Conservation (phyloP, 192 early-diverging fungal species). For the Coemansia brasiliensis region DNA sequence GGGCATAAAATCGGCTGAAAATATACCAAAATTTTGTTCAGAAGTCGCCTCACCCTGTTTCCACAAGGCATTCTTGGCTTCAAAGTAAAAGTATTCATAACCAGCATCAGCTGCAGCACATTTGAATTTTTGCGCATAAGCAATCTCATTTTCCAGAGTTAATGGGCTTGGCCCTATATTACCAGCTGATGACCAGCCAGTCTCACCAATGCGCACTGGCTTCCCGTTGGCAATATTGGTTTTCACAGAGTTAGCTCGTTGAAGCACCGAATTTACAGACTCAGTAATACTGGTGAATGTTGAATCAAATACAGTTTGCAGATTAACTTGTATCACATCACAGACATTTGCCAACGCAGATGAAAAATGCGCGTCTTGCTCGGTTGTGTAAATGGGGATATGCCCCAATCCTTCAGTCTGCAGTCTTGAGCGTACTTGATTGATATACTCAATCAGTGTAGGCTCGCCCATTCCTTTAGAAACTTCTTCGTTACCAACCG, state of each 20-base stretch:
- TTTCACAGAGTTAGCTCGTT: conserved; percentile 35
- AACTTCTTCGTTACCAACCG: conserved; percentile 49
- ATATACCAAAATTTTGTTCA: conserved; percentile 53
- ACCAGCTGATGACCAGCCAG: conserved; percentile 44
- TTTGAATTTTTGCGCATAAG: conserved; percentile 36
- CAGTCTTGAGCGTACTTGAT: conserved; percentile 40
- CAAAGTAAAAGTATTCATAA: conserved; percentile 54
- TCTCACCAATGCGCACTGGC: conserved; percentile 40
- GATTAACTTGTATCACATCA: conserved; percentile 51
- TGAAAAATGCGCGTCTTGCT: conserved; percentile 39
- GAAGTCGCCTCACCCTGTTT: conserved; percentile 21
- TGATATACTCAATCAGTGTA: conserved; percentile 45
- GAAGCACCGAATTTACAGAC: conserved; percentile 43
- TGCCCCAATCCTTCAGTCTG: conserved; percentile 38
- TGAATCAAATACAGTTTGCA: conserved; percentile 48
- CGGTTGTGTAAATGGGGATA: conserved; percentile 51
- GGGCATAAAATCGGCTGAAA: conserved; percentile 15
- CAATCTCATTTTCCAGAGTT: conserved; percentile 27
- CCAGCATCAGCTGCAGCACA: conserved; percentile 25
- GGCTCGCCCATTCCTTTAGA: conserved; percentile 44
- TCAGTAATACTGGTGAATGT: conserved; percentile 21
- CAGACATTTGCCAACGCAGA: conserved; percentile 22
- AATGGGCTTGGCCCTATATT: conserved; percentile 37
- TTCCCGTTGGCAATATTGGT: conserved; percentile 40
- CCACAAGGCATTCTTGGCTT: conserved; percentile 53